Base-by-base conservation (phyloP, 2,329 filamentous ascomycete species). In the Calonectria multiphialidica region DNA sequence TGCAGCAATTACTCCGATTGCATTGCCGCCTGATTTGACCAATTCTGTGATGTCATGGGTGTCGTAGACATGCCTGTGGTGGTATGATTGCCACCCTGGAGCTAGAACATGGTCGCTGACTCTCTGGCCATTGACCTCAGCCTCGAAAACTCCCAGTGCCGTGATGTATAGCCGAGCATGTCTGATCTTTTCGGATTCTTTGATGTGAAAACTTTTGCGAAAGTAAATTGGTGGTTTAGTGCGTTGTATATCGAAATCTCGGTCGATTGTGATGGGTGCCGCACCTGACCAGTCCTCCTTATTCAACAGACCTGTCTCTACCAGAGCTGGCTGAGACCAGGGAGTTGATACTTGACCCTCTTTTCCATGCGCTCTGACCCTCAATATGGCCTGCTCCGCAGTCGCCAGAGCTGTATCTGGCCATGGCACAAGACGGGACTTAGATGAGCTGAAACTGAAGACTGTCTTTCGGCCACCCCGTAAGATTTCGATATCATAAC, bases 51-150 rank as follows among this genome's bases (percentile, higher is more conserved):
- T 86, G 72, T 91, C 88, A 72, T 87, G 88, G 0, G 86, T 88
- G 70, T 90, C 85, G 64, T 91, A 91, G 0, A 83, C 80, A 35
- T 87, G 81, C 3, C 88, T 82, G 57, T 86, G 79, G 0, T 85
- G 80, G 71, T 91, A 91, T 7, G 83, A 84, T 59, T 85, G 85
- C 87, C 88, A 90, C 0, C 89, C 88, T 0, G 88, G 89, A 25
- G 88, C 86, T 42, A 90, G 79, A 23, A 84, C 82, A 2, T 81
- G 72, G 23, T 85, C 83, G 0, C 85, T 84, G 2, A 88, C 83
- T 6, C 78, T 77, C 0, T 35, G 33, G 6, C 33, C 33, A 10
- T 35, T 35, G 10, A 35, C 33, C 33, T 35, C 6, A 35, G 33
- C 33, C 10, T 35, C 33, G 33, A 35, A 35, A 35, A 35, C 33